Evolutionary conservation across 2,329 filamentous ascomycete genomes (phyloP).

Genomic region (Aureobasidium sp.): DNA sequence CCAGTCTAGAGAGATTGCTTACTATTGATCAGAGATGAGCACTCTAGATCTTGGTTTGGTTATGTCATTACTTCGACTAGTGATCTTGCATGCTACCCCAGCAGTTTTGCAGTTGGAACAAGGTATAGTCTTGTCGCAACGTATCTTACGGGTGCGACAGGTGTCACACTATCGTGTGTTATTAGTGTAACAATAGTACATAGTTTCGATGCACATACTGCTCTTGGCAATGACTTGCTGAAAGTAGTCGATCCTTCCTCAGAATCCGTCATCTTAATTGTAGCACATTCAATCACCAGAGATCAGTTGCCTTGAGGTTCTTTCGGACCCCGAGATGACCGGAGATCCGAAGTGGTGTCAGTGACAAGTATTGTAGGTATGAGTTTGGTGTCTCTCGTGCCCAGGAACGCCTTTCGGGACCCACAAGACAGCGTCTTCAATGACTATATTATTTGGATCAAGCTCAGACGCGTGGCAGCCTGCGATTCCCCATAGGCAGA

Average conservation of each 20-base stretch:
- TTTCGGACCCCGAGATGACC: neutral
- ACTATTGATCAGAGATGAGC: conserved; percentile 15
- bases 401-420: neutral
- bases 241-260: neutral
- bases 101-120: conserved; percentile 14
- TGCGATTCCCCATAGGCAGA: neutral
- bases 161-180: conserved; percentile 3
- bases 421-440: neutral
- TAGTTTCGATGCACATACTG: neutral
- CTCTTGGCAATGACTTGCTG: conserved; percentile 7
- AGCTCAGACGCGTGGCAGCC: neutral
- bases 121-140: conserved; percentile 14
- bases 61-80: neutral
- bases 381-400: neutral
- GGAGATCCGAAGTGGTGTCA: neutral
- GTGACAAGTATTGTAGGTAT: neutral
- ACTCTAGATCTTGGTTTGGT: conserved; percentile 12
- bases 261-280: neutral
- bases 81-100: conserved; percentile 12
- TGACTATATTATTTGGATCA: neutral
- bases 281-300: neutral
- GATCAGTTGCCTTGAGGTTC: neutral
- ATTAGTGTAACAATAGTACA: neutral
- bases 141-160: conserved; percentile 1
- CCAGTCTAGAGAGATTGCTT: neutral